These are phyloP conservation scores for Pseudoscleropodium purum DNA, from an alignment of 225 moss, liverwort and hornwort species.

Conservation along the genomic window DNA sequence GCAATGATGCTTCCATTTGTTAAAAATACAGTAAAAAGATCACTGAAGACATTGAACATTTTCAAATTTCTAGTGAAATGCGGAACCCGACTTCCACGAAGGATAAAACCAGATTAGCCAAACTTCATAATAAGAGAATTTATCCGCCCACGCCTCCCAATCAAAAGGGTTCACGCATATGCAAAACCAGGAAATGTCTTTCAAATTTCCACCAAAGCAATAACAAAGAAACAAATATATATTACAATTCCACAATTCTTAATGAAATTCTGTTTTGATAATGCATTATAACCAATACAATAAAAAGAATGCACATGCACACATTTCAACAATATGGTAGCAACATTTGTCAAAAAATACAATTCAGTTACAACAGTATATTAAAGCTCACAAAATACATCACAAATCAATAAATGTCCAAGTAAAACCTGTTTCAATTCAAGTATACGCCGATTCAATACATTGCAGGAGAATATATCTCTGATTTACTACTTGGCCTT, in stretches of 20 bases:
- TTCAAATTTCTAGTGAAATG: no score
- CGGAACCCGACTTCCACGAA: rapidly evolving
- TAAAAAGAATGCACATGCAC: not conserved
- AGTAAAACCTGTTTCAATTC: not conserved
- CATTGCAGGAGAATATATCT: not conserved
- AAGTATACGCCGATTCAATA: not conserved
- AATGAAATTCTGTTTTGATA: not conserved
- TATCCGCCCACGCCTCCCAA: not conserved
- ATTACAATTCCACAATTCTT: not conserved
- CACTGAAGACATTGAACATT: not conserved
- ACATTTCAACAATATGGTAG: no score
- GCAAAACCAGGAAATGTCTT: not conserved
- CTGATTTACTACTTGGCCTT: not conserved
- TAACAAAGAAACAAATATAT: not conserved
- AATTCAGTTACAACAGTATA: not conserved
- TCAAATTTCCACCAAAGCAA: no score
- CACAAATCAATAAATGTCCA: not conserved
- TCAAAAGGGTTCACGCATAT: not conserved
- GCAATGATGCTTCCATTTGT: no score
- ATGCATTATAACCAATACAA: not conserved
- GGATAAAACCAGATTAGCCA: not conserved
- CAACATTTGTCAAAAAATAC: not conserved
- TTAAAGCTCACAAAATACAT: not conserved
- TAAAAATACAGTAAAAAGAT: no score
- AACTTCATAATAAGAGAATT: not conserved